phyloP scores from a whole-genome alignment of 306 rosid species.

The Adenanthera pavonina region DNA sequence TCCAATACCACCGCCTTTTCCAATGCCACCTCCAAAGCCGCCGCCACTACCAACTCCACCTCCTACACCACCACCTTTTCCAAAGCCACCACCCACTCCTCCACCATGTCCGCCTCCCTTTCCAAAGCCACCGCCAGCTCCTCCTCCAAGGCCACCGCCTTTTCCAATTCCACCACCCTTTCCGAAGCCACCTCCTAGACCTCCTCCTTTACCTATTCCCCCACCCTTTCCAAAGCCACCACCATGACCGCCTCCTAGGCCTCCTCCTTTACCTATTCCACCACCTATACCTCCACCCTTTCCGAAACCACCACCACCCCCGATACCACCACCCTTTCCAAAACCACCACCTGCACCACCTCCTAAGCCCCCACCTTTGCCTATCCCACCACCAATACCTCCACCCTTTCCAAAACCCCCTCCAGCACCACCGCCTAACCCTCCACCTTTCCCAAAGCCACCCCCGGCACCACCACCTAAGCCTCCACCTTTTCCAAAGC shows the following conservation, averaged over 20 bases:
- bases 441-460: not conserved
- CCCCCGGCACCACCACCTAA: not conserved
- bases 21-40: slow-evolving; percentile 21
- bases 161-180: slow-evolving; percentile 6
- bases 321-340: not conserved
- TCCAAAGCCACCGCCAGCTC: slow-evolving; percentile 26
- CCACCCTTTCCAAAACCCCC: not conserved
- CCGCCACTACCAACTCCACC: slow-evolving; percentile 27
- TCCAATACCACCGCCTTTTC: slow-evolving; percentile 29
- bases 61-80: slow-evolving; percentile 3
- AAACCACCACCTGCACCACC: not conserved
- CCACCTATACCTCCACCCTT: slow-evolving; percentile 18
- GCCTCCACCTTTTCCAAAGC: not conserved
- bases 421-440: not conserved
- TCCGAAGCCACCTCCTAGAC: not conserved
- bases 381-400: not conserved
- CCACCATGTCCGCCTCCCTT: not conserved
- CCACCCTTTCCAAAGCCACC: not conserved
- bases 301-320: not conserved
- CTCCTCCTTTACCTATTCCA: slow-evolving; percentile 22
- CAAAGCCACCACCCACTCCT: slow-evolving; percentile 25
- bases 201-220: not conserved
- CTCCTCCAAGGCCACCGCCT: slow-evolving; percentile 25
- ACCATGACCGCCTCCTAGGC: slow-evolving; percentile 1
- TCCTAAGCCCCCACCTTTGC: not conserved